A percentile compares a stretch with the other conserved stretches of the same genome.
These are phyloP conservation scores for Ministeria vibrans DNA, from an alignment of 78 protist species.

Conservation along the genomic window DNA sequence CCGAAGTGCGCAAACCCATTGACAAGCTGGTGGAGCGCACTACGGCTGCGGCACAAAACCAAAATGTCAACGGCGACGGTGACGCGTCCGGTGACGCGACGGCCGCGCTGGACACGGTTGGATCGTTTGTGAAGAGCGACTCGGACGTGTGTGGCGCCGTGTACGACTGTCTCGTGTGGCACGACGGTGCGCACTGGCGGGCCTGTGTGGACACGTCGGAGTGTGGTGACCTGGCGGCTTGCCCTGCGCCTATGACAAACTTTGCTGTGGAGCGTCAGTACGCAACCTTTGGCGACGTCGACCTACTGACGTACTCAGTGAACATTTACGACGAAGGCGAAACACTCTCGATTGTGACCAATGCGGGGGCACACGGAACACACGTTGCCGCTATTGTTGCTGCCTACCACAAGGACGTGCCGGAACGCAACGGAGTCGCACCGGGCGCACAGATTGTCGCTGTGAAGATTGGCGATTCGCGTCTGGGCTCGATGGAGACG, in stretches of 20 bases:
- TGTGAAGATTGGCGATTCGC: constrained; percentile 60
- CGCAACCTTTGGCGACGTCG: not conserved
- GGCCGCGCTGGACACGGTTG: no score
- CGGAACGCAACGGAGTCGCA: constrained; percentile 59
- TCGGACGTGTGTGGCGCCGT: constrained; percentile 34
- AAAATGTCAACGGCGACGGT: no score
- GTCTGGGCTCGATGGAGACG: constrained; percentile 57
- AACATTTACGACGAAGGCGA: constrained; percentile 53
- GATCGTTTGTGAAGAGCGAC: no score
- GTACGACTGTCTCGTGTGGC: constrained; percentile 33
- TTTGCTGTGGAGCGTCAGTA: not conserved
- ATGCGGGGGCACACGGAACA: constrained; percentile 65
- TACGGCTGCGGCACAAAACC: no score
- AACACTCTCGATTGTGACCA: constrained; percentile 27
- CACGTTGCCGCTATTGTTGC: constrained; percentile 69
- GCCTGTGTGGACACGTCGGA: constrained; percentile 24
- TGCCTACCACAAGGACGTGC: constrained; percentile 42
- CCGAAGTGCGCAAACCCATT: not conserved
- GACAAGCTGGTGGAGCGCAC: no score
- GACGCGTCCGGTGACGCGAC: no score
- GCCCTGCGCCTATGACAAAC: not conserved
- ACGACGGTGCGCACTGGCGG: constrained; percentile 29
- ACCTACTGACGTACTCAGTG: constrained; percentile 23
- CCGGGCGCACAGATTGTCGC: constrained; percentile 62
- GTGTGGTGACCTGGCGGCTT: constrained; percentile 12